These are phyloP conservation scores for Botrytis hyacinthi DNA, from an alignment of 2,329 filamentous ascomycete genomes.

Conservation along the genomic window DNA sequence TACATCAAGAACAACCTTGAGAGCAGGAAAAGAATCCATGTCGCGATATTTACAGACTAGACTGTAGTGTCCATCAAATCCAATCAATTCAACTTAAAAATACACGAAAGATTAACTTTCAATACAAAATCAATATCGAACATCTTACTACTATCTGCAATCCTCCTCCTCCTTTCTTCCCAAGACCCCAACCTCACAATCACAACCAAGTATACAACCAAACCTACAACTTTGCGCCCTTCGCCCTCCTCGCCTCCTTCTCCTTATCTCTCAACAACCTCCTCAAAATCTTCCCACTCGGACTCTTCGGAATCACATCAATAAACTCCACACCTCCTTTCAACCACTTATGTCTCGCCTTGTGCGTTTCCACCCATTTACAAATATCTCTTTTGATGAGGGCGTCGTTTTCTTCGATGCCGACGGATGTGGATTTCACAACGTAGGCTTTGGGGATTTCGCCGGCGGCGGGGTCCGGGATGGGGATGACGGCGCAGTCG, in stretches of 20 bases:
- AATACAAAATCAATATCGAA: background rate
- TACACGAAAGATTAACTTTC: background rate
- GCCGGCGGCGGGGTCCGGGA: slow-evolving; percentile 60
- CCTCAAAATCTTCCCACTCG: slow-evolving; percentile 71
- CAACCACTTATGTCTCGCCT: slow-evolving; percentile 67
- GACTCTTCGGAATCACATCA: slow-evolving; percentile 68
- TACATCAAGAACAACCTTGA: background rate
- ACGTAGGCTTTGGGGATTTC: slow-evolving; percentile 68
- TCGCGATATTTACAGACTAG: no score
- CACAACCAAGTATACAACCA: no score
- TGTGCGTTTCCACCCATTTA: slow-evolving; percentile 62
- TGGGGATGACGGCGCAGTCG: slow-evolving; percentile 75
- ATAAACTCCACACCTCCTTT: slow-evolving; percentile 63
- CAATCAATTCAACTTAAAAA: background rate
- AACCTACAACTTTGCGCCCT: slow-evolving; percentile 62
- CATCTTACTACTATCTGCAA: background rate
- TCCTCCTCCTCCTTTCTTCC: background rate
- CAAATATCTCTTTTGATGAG: slow-evolving; percentile 48
- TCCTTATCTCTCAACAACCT: slow-evolving; percentile 71
- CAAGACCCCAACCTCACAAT: slow-evolving; percentile 47
- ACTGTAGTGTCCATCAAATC: background rate
- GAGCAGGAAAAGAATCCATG: no score
- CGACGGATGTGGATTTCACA: slow-evolving; percentile 49
- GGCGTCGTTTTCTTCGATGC: slow-evolving; percentile 56
- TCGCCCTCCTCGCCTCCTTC: slow-evolving; percentile 61